These are phyloP conservation scores for Tetraselmis chui DNA, from an alignment of 139 green algal genomes.

Conservation along the genomic window DNA sequence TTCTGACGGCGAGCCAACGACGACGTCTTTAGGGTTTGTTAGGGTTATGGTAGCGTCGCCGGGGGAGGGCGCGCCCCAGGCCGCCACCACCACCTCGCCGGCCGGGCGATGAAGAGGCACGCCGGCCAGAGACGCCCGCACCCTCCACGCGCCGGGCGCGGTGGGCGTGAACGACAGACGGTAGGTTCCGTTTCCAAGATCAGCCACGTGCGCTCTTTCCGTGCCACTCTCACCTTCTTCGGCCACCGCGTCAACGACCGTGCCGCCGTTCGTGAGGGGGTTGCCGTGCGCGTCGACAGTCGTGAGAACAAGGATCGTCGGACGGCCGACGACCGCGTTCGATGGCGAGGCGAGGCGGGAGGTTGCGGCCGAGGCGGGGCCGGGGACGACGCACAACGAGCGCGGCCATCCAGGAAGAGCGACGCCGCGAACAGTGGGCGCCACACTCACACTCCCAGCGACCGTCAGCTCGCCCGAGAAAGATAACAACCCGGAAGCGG, in stretches of 20 bases:
- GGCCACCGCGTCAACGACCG: not conserved
- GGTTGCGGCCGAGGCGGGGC: not conserved
- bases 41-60: too few relatives aligned
- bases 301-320: not conserved
- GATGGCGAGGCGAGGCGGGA: slow-evolving; percentile 1
- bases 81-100: not conserved
- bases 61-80: not conserved
- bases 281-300: slow-evolving; percentile 7
- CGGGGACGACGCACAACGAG: slow-evolving; percentile 8
- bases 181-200: not conserved
- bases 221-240: too few relatives aligned
- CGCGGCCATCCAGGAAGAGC: slow-evolving; percentile 10
- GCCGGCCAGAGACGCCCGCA: not conserved
- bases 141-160: not conserved
- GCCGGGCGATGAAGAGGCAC: not conserved
- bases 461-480: not conserved
- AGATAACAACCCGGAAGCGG: not conserved
- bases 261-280: not conserved
- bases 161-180: not conserved
- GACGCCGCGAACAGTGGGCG: not conserved
- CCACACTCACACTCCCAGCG: slow-evolving; percentile 5
- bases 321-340: not conserved
- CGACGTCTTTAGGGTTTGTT: too few relatives aligned
- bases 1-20: too few relatives aligned
- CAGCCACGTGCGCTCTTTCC: too few relatives aligned